Base-by-base conservation (phyloP, 192 early-diverging fungal species). In the Gigaspora rosea region DNA sequence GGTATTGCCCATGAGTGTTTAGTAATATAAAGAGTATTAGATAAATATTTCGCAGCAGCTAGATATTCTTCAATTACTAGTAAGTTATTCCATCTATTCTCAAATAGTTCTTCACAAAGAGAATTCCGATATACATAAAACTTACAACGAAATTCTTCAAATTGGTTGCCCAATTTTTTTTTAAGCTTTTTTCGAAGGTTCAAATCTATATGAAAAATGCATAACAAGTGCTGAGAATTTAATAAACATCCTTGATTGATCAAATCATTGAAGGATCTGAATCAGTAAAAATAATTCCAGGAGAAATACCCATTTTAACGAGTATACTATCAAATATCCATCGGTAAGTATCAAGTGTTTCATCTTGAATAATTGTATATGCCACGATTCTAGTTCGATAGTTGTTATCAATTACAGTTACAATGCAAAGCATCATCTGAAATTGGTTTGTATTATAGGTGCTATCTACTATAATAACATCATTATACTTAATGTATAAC, bases 381-480 rank as follows among this genome's bases (percentile, higher is more conserved):
- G 13, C n/a, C 6, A 57, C 0, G n/a, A 57, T 57, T 57, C 54
- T 57, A 16, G 54, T 15, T 18, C 13, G 4, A 0, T 16, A 57
- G 15, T 57, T 57, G 13, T 57, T 57, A 12, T 57, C 54, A 57
- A 57, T 20, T 57, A 57, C 2, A 16, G 2, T 57, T 57, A 57
- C 18, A 6, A 57, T 57, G 13, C 5, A 57, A 16, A 57, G 2
- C 0, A 57, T 57, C 0, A 57, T 57, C 15, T 57, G 13, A 15
- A 57, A 57, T 57, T 20, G 13, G 54, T 57, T 57, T 16, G 2
- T 57, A 57, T 57, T 57, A 57, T 57, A 57, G 13, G 54, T 57
- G 13, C 54, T 59, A 57, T 57, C 54, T 57, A 57, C 54, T 57
- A 57, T 57, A 57, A 57, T 15, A 57, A 57, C 54, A 57, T 57